A percentile compares a stretch with the other conserved stretches of the same genome.
Conservation (phyloP, 1,284 basidiomycete species). For the Sporisorium sorghi region DNA sequence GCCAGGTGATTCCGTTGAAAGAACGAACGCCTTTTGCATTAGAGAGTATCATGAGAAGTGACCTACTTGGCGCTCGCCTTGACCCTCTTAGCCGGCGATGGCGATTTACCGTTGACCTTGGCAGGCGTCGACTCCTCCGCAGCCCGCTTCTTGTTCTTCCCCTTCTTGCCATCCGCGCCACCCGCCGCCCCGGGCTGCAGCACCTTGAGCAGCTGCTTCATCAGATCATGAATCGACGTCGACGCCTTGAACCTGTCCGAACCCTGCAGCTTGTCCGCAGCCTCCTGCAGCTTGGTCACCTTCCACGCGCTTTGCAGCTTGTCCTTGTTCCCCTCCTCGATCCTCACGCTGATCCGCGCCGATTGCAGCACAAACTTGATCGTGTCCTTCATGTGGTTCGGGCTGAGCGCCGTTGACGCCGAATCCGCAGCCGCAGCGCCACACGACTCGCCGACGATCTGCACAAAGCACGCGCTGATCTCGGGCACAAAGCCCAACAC, state of each 20-base stretch:
- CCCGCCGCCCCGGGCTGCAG: slow-evolving; percentile 32
- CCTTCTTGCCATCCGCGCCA: slow-evolving; percentile 31
- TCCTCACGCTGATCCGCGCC: slow-evolving; percentile 76
- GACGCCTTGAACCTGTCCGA: slow-evolving; percentile 52
- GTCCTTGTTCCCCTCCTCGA: slow-evolving; percentile 44
- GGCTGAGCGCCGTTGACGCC: slow-evolving; percentile 72
- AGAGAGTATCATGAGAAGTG: neutral
- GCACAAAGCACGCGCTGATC: slow-evolving; percentile 74
- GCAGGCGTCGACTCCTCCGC: slow-evolving; percentile 15
- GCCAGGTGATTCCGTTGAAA: neutral
- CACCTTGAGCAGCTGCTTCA: slow-evolving; percentile 72
- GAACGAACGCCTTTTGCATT: neutral
- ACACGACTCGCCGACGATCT: slow-evolving; percentile 74
- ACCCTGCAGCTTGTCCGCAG: slow-evolving; percentile 33
- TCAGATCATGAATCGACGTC: slow-evolving; percentile 72
- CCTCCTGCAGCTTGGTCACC: slow-evolving; percentile 65
- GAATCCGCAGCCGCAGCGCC: slow-evolving; percentile 71
- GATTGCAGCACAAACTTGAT: slow-evolving; percentile 79
- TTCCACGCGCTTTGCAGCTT: slow-evolving; percentile 63
- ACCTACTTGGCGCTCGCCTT: slow-evolving; percentile 33
- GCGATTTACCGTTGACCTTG: slow-evolving; percentile 9
- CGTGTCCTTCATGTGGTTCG: slow-evolving; percentile 81
- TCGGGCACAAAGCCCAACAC: slow-evolving; percentile 73
- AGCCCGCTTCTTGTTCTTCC: slow-evolving; percentile 38
- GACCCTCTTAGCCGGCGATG: slow-evolving; percentile 44